Evolutionary conservation across 169 alveolate genomes (phyloP), one percentile per base, ranked within the genome.

Genomic region (Perkinsus olseni): DNA sequence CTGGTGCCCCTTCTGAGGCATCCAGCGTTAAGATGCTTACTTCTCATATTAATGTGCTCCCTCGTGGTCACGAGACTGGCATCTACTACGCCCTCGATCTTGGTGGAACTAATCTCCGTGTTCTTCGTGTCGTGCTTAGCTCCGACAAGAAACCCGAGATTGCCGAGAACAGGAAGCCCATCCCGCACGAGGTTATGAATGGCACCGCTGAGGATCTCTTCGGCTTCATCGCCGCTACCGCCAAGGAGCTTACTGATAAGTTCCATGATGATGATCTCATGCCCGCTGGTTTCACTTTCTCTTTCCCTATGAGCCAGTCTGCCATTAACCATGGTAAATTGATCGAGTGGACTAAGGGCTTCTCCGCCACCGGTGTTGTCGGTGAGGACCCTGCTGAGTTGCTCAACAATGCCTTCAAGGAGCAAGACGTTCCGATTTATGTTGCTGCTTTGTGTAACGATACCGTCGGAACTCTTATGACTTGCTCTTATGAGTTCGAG

Each of bases 101-200:
- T 92, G 95, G 95, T 91, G 95, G 95, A 20, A 93, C 95, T 31
- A 93, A 93, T 74, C 91, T 93, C 40, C 40, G 95, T 39, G 92
- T 93, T 39, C 93, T 93, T 51, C 38, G 95, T 74, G 94, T 93
- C 20, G 92, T 92, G 37, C 91, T 93, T 40, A 91, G 38, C 38
- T 74, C 93, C 50, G 92, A 91, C 31, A 62, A 62, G 82, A 8
- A 62, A 28, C 82, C 82, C 17, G 82, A 62, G 82, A 62, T 62
- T 62, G 82, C 82, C 82, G 82, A 62, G 82, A 62, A 62, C 82
- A 62, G 82, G 34, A 62, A 62, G 82, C 82, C 82, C 82, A 62
- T 62, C 13, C 82, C 82, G 4, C 82, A 62, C 17, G 82, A 62
- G 4, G 82, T 62, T 62, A 62, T 62, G 82, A 24, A 24, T 62